Evolutionary conservation across 78 protist genomes (phyloP).

Genomic region (Dictyostelium brefeldianum): DNA sequence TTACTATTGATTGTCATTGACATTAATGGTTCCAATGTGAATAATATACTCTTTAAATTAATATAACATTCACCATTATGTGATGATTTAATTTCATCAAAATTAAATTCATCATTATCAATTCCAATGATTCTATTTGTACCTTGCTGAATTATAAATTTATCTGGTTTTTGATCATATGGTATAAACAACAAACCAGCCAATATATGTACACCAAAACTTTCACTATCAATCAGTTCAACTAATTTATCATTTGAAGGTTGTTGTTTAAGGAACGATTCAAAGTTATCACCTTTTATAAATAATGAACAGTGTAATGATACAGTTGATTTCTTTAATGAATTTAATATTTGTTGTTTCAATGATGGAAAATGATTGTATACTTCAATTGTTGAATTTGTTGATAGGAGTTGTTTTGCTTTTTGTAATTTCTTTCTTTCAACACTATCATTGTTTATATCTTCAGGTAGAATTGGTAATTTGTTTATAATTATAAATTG

Average conservation of each 20-base stretch:
- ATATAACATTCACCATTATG: neutral
- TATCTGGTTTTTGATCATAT: neutral
- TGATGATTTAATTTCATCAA: neutral
- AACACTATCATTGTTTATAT: neutral
- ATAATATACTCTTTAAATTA: neutral
- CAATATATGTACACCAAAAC: neutral
- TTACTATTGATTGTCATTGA: neutral
- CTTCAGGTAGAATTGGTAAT: neutral
- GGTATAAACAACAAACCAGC: neutral
- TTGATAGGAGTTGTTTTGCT: neutral
- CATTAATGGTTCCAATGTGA: neutral
- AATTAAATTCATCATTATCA: neutral
- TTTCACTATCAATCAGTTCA: neutral
- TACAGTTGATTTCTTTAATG: neutral
- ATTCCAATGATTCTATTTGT: neutral
- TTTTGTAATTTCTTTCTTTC: neutral
- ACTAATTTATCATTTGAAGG: neutral
- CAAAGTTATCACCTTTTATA: neutral
- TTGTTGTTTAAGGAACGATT: neutral
- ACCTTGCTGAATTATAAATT: neutral
- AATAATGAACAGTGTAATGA: neutral
- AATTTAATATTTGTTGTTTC: neutral
- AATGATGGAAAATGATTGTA: neutral
- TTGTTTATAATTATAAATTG: neutral
- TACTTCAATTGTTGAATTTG: neutral